Conservation (phyloP, 305 asterid genomes). For the Galium porrigens region DNA sequence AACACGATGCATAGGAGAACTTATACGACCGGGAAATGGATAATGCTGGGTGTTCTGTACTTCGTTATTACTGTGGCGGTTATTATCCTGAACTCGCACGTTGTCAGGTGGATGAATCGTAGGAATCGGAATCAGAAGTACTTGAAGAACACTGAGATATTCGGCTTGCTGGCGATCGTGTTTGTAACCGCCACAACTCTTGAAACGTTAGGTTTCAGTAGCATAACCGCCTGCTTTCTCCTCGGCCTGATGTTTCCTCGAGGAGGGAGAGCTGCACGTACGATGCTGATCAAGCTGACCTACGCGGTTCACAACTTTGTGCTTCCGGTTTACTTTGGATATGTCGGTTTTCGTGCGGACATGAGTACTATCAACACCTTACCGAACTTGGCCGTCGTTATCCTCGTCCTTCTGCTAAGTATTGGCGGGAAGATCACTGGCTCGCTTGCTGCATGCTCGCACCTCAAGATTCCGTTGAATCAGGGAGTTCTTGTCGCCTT, state of each 20-base stretch:
- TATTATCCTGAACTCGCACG: slow-evolving; percentile 32
- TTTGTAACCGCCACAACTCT: slow-evolving; percentile 59
- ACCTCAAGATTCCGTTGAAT: slow-evolving; percentile 63
- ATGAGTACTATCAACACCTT: slow-evolving; percentile 35
- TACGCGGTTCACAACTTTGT: slow-evolving; percentile 69
- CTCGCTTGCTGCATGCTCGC: slow-evolving; percentile 61
- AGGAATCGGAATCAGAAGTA: slow-evolving; percentile 64
- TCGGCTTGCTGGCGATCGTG: slow-evolving; percentile 47
- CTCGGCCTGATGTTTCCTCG: slow-evolving; percentile 78
- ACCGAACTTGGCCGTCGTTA: slow-evolving; percentile 35
- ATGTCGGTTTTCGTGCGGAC: slow-evolving; percentile 78
- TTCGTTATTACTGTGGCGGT: slow-evolving; percentile 32
- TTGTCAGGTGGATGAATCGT: slow-evolving; percentile 55
- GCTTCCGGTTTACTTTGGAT: slow-evolving; percentile 87
- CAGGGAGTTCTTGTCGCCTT: slow-evolving; percentile 88
- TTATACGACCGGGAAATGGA: slow-evolving; percentile 21
- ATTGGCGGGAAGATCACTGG: slow-evolving; percentile 89
- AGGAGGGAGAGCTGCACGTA: slow-evolving; percentile 79
- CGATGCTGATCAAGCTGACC: slow-evolving; percentile 61
- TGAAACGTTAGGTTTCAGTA: slow-evolving; percentile 67
- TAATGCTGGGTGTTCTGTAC: slow-evolving; percentile 27
- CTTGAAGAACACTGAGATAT: slow-evolving; percentile 55
- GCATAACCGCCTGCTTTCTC: slow-evolving; percentile 65
- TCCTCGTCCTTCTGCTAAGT: slow-evolving; percentile 52
- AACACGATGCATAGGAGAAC: slow-evolving; percentile 29